Evolutionary conservation across 306 rosid species (phyloP), one percentile per base, ranked within the genome.

Genomic region (Quercus alba): DNA sequence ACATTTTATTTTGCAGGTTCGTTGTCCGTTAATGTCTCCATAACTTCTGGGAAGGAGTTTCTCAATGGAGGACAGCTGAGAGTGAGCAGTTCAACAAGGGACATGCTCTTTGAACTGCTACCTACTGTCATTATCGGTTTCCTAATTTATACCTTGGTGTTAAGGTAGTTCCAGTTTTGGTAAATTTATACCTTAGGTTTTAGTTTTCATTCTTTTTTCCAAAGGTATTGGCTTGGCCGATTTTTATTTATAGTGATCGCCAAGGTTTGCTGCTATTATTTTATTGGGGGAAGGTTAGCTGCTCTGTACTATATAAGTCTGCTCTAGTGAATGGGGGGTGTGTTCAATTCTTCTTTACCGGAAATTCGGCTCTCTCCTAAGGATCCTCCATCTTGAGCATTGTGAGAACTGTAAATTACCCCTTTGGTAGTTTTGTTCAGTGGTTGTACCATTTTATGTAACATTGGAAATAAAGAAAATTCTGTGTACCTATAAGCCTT

Each of bases 11-110:
- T 26, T 63, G 23, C 93, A 95, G 99, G 99, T 83, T 93, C 99
- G 19, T 30, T 57, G 82, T 76, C 96, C 1, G 99, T 95, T 73
- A 95, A 95, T 46, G 99, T 95, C 63, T 93, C 98, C 0, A 89
- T 90, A 82, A 83, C 96, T 63, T 77, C 86, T 15, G 87, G 91
- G 87, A 93, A 90, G 90, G 97, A 91, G 84, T 91, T 81, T 78
- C 58, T 91, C 78, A 90, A 90, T 55, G 93, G 90, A 6, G 88
- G 94, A 52, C 95, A 87, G 82, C 55, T 76, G 44, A 82, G 84
- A 23, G 66, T 49, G 74, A 88, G 91, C 85, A 62, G 85, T 84
- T 84, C 94, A 14, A 63, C 76, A 19, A 80, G 72, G 62, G 85
- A 81, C 55, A 66, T 61, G 73, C 85, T 90, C 75, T 82, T 85